Evolutionary conservation across 169 alveolate species (phyloP), one percentile per base, ranked within the genome.

Genomic region (Plasmodium cynomolgi): DNA sequence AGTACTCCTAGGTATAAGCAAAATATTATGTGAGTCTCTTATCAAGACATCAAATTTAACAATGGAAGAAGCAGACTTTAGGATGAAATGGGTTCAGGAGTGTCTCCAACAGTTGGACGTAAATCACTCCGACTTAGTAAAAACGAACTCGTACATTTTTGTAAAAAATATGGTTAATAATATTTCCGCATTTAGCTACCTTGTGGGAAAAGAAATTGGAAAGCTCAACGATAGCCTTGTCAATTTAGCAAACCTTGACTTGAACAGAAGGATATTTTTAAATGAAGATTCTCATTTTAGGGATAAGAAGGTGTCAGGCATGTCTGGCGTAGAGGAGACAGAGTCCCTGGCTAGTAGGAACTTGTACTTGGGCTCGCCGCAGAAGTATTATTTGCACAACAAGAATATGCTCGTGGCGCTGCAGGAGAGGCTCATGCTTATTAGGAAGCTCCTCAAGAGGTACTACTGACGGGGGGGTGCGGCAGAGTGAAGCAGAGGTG

Each of bases 391-490:
- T 17, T 15, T 44, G 15, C 71, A 86, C 50, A 77, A 77, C 37
- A 86, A 77, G n/a, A 74, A 71, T 31, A 77, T 86, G 84, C 86
- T 86, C 11, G 58, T 77, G 29, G 23, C 44, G 13, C 29, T 86
- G 56, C 93, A 86, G 74, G 93, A 86, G 15, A 79, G 68, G 68
- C 33, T 86, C 34, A n/a, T 77, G 37, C 86, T 50, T 1, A 56
- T 86, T 75, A 86, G 93, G 83, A 86, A 77, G 15, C 62, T 86
- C 17, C 85, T 86, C 33, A 86, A 86, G 71, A 75, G 93, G 93
- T 86, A 86, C 47, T 3, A 44, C 11, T 68, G 77, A 20, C 15
- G 26, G 26, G 34, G 26, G 3, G 72, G 29, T n/a, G n/a, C 26
- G 3, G 44, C 44, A 37, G 2, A n/a, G n/a, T n/a, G n/a, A n/a